Base-by-base conservation (phyloP, 768 basidiomycete genomes). In the Suillus hirtellus region DNA sequence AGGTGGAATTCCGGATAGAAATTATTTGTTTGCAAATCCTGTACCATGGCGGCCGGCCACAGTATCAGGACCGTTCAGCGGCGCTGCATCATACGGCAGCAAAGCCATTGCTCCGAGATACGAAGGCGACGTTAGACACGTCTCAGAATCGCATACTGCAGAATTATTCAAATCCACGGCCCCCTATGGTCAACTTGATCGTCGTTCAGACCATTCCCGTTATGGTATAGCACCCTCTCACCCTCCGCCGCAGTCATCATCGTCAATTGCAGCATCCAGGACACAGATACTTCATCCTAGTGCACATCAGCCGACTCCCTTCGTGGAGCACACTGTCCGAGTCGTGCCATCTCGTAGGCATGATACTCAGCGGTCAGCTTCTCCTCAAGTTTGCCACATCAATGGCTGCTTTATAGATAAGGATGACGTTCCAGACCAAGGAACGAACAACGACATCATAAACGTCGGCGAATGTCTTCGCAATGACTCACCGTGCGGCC, bases 401-500 rank as follows among this genome's bases (percentile, higher is more conserved):
- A 17, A 38, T 7, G 56, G 37, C 24, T 31, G 21, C 31, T 12
- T 12, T 0, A 42, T 58, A 4, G 56, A 58, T 27, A 9, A 17
- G 4, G 21, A 15, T 40, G 55, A 40, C 38, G 40, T 58, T 42
- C 1, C 24, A 2, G 17, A 31, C 17, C 10, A 42, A 17, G 40
- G 11, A 10, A 7, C 17, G 10, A 19, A 24, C 6, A 5, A 27
- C 15, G 24, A 17, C 6, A 40, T 4, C 17, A 58, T 42, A 58
- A 19, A 8, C n/a, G 17, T 58, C 6, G 56, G 64, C 46, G 1
- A 47, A 21, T 64, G 64, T 37, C 21, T 50, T 54, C 40, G 24
- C 50, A 38, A 1, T 7, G 60, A 52, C 40, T 40, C 61, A n/a
- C 43, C 61, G 2, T 64, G 64, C 19, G 10, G 37, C 7, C 46